Base-by-base conservation (phyloP, 345 rosid species). In the Gossypioides kirkii region DNA sequence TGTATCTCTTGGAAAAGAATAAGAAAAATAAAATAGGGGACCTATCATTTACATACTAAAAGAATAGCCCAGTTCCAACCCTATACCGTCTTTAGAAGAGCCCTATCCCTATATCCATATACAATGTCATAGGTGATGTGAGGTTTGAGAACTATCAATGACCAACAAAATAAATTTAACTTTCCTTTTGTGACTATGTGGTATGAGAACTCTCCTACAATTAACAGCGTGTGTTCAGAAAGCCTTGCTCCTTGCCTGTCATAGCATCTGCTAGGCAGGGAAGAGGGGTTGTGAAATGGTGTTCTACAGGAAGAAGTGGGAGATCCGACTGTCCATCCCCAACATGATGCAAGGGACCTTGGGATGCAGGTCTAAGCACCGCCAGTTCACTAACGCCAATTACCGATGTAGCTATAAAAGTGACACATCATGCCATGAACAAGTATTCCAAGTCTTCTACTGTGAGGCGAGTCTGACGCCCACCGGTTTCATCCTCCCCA, bases 401-500 rank as follows among this genome's bases (percentile, higher is more conserved):
- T 45, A 25, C 26, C 18, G 3, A 13, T 25, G 47, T 16, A 7
- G 41, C 25, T 8, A 49, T 62, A 12, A 41, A 59, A 73, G 42
- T 18, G 38, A 62, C n/a, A 45, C 9, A 17, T 92, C 94, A 90
- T 32, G 79, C 92, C 91, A 83, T 90, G 73, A 95, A 95, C 76
- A 95, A 82, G 87, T 92, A 92, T 60, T 78, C 84, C 88, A 92
- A 77, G 85, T 91, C 98, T 14, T 95, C 97, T 58, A 89, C 94
- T 0, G 94, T 92, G 45, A 95, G 88, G 60, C 92, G 93, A 76
- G 94, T 86, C 85, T 87, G 94, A 52, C 85, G 75, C 78, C 91
- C 80, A 25, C 88, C 96, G 1, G 71, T 82, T 77, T 91, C 93
- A 72, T 94, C 98, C 82, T 95, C 99, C 71, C 97, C 99, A 61